A percentile compares a stretch with the other conserved stretches of the same genome.
Evolutionary conservation across 192 early-diverging fungal species (phyloP).

Genomic region (Mortierella alpina): DNA sequence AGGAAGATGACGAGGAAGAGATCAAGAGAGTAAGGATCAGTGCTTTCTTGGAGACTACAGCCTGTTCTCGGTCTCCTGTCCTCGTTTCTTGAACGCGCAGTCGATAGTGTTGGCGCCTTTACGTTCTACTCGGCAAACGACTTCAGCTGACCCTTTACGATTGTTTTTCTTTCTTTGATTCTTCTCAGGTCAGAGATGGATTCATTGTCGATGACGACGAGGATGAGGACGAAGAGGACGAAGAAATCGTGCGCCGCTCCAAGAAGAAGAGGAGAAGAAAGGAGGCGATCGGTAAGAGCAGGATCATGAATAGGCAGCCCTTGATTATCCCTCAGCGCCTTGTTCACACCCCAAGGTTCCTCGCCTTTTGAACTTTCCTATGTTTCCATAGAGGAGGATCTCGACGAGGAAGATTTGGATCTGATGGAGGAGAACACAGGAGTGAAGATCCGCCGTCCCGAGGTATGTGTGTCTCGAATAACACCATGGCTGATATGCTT

Average conservation of each 20-base stretch:
- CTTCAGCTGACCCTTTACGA: neutral
- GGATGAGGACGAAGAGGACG: slow-evolving; percentile 67
- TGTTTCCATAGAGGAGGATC: slow-evolving; percentile 69
- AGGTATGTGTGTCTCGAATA: slow-evolving; percentile 39
- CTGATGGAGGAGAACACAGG: slow-evolving; percentile 90
- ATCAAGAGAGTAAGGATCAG: slow-evolving; percentile 25
- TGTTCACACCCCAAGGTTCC: neutral
- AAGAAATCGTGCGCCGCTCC: slow-evolving; percentile 48
- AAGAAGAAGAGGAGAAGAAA: slow-evolving; percentile 65
- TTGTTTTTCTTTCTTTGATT: neutral
- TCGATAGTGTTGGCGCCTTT: too few species aligned
- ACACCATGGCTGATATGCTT: neutral
- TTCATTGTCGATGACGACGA: slow-evolving; percentile 85
- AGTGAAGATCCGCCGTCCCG: slow-evolving; percentile 62
- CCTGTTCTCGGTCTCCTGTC: neutral
- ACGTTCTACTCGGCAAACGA: too few species aligned
- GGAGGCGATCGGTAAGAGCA: slow-evolving; percentile 58
- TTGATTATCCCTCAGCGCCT: neutral
- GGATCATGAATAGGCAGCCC: slow-evolving; percentile 28
- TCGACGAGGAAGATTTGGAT: slow-evolving; percentile 94
- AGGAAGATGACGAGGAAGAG: slow-evolving; percentile 62
- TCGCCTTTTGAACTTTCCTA: neutral
- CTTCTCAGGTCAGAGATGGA: slow-evolving; percentile 65
- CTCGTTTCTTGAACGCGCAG: neutral
- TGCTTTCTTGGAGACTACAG: neutral